phyloP scores from a whole-genome alignment of 108 stramenopile genomes.

The Epipyxis sp. region DNA sequence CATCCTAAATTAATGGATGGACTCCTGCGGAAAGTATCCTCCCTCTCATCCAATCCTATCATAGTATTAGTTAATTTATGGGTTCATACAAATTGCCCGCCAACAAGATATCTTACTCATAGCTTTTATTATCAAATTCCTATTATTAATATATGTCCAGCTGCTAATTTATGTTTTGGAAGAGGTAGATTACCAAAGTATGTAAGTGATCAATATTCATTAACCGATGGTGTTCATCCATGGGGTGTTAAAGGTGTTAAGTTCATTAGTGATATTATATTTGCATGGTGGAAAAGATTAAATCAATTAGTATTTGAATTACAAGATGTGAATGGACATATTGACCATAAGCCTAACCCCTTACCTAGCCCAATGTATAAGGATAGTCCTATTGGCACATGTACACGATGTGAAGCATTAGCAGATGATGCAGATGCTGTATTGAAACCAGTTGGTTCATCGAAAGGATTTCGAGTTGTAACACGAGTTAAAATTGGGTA shows the following conservation, averaged over 20 bases:
- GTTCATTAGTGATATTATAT: neutral
- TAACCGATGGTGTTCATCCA: conserved; percentile 21
- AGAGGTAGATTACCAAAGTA: conserved; percentile 2
- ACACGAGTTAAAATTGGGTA: conserved; percentile 10
- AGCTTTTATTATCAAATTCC: neutral
- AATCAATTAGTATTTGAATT: neutral
- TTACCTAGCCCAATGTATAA: conserved; percentile 2
- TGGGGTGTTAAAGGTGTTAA: conserved; percentile 4
- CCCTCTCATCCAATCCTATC: neutral
- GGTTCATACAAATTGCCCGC: neutral
- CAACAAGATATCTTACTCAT: conserved; percentile 13
- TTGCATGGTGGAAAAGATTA: conserved; percentile 11
- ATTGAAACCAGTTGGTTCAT: neutral
- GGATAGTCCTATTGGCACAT: neutral
- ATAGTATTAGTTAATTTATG: neutral
- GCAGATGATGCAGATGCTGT: conserved; percentile 4
- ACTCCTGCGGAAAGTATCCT: neutral
- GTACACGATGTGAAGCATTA: conserved; percentile 1
- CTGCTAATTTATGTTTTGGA: conserved; percentile 8
- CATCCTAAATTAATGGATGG: conserved; percentile 21
- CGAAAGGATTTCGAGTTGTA: conserved; percentile 7
- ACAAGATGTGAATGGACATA: neutral
- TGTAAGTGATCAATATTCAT: neutral
- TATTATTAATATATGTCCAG: conserved; percentile 1
- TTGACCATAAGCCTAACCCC: neutral